Percentiles rank a stretch among this genome's conserved stretches.
phyloP scores from a whole-genome alignment of 495 filamentous ascomycete species.

The Astrothelium macrocarpum region DNA sequence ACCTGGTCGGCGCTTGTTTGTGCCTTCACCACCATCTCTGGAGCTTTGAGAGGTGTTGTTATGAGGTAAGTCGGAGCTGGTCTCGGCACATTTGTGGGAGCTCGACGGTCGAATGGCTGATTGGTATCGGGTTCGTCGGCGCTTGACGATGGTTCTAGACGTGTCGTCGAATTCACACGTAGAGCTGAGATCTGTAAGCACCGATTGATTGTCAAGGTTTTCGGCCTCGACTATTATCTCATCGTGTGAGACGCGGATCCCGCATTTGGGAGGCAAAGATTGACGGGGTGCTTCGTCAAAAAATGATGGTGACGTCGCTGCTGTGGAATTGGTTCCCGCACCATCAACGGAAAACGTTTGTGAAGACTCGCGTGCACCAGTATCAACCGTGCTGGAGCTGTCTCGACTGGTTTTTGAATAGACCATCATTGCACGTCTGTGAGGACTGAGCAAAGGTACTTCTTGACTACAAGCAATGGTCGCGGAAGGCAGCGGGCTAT shows the following conservation, averaged over 20 bases:
- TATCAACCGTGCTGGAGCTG: background rate
- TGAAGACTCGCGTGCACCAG: background rate
- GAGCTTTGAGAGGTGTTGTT: background rate
- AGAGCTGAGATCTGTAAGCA: conserved; percentile 1
- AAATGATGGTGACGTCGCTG: background rate
- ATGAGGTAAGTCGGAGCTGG: background rate
- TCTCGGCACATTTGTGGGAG: background rate
- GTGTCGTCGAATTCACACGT: conserved; percentile 8
- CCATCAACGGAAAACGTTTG: background rate
- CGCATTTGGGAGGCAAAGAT: background rate
- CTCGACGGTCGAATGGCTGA: background rate
- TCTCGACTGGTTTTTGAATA: background rate
- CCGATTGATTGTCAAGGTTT: background rate
- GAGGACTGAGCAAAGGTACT: background rate
- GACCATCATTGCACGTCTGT: background rate
- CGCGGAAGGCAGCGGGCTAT: background rate
- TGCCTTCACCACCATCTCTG: conserved; percentile 22
- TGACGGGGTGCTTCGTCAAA: background rate
- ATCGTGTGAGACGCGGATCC: background rate
- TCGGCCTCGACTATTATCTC: background rate
- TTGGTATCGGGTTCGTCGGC: background rate
- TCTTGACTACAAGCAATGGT: background rate
- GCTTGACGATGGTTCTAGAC: background rate
- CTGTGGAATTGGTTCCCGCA: background rate
- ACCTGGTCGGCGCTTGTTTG: conserved; percentile 23